A percentile compares a stretch with the other conserved stretches of the same genome.
These are phyloP conservation scores for Trypanosoma brucei DNA, from an alignment of 208 protist species.

Conservation along the genomic window DNA sequence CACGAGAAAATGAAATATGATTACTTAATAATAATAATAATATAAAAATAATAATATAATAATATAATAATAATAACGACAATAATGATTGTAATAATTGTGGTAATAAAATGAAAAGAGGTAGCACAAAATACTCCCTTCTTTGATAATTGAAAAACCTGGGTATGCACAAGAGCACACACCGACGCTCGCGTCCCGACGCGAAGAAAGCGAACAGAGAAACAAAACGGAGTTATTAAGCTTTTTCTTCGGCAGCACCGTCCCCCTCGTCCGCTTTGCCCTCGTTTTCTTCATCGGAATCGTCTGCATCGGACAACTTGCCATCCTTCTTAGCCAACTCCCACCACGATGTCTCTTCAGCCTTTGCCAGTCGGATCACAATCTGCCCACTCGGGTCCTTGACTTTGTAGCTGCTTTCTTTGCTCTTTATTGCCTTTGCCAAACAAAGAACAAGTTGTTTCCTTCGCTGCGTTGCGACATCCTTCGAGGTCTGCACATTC, in stretches of 20 bases:
- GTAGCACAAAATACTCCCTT: no score
- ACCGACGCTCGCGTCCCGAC: no score
- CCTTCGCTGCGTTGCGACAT: slow-evolving; percentile 5
- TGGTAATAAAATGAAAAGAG: no score
- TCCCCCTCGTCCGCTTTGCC: slow-evolving; percentile 7
- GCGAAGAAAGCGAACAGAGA: no score
- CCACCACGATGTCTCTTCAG: slow-evolving; percentile 36
- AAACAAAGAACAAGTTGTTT: slow-evolving; percentile 41
- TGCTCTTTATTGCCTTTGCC: slow-evolving; percentile 44
- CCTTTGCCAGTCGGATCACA: slow-evolving; percentile 59
- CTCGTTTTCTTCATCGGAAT: slow-evolving; percentile 15
- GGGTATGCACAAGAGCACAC: no score
- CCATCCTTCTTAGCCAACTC: slow-evolving; percentile 50
- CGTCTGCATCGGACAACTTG: slow-evolving; percentile 7
- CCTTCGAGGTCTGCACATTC: slow-evolving; percentile 18
- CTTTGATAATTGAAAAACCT: no score
- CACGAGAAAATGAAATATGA: no score
- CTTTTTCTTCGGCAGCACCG: background rate
- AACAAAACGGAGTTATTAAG: background rate
- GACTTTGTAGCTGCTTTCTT: slow-evolving; percentile 43
- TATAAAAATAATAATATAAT: no score
- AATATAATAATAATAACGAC: no score
- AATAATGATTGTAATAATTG: no score
- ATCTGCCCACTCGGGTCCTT: slow-evolving; percentile 51
- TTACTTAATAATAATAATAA: no score